Evolutionary conservation across 148 eudicot genomes (phyloP).

Genomic region (Arbutus unedo): DNA sequence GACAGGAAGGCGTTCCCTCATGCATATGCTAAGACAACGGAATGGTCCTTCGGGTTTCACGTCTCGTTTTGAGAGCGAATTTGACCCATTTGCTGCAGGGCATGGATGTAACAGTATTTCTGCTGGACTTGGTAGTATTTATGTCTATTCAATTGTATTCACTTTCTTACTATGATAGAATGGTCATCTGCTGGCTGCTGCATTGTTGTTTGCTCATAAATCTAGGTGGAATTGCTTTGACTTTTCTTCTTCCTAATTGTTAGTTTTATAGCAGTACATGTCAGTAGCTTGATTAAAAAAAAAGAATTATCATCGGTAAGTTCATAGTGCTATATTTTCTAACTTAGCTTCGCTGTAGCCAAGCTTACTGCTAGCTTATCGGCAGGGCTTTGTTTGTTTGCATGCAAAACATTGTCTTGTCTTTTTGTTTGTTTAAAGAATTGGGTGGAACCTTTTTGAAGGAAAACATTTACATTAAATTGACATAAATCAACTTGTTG

Average conservation of each 20-base stretch:
- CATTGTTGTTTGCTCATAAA: neutral
- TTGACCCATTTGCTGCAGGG: slow-evolving; percentile 77
- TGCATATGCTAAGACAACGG: slow-evolving; percentile 44
- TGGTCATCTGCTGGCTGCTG: neutral
- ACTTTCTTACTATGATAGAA: neutral
- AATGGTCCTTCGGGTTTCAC: slow-evolving; percentile 55
- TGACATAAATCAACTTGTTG: neutral
- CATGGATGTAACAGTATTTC: slow-evolving; percentile 98
- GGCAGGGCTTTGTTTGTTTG: too few relatives aligned
- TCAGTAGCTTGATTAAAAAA: neutral
- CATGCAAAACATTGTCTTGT: too few relatives aligned
- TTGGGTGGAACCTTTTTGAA: neutral
- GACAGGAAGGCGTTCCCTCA: slow-evolving; percentile 69
- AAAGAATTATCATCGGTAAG: neutral
- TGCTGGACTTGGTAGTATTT: slow-evolving; percentile 77
- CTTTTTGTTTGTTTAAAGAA: too few relatives aligned
- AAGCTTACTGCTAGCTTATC: too few relatives aligned
- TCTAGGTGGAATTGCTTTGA: neutral
- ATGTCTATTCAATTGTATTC: slow-evolving; percentile 1
- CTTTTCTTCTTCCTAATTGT: neutral
- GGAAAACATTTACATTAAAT: neutral
- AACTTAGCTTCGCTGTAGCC: neutral
- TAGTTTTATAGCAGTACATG: neutral
- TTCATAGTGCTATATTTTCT: neutral
- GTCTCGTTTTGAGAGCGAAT: slow-evolving; percentile 54